Evolutionary conservation across 2,329 filamentous ascomycete genomes (phyloP), one percentile per base, ranked within the genome.

Genomic region (Leptographium flavum): DNA sequence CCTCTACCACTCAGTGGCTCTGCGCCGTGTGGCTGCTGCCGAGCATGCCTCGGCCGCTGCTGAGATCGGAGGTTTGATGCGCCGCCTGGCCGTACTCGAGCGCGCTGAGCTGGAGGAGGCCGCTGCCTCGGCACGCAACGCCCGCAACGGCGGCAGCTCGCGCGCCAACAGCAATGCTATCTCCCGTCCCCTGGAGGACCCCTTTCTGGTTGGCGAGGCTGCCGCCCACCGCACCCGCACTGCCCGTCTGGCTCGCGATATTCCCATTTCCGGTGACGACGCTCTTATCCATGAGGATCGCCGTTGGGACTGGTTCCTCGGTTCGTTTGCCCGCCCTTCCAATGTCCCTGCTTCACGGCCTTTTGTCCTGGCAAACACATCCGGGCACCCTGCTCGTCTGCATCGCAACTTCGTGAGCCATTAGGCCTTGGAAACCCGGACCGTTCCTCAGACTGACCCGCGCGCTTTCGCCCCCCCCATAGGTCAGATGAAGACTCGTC

Each of bases 161-260:
- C 35, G 41, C 42, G 36, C 47, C 32, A 46, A 33, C 35, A 51
- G 48, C 50, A 50, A 31, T 37, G 15, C 31, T 22, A 9, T 15
- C 38, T 44, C 65, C 33, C 65, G 70, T 7, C 77, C 76, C 3
- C 65, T 79, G 17, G 80, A 84, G 59, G 80, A 83, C 52, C 79
- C 79, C 0, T 70, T 79, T 46, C 63, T 83, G 10, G 80, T 83
- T 2, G 80, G 80, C 30, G 78, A 82, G 60, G 69, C 69, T 42
- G 79, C 78, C 4, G 80, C 80, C 2, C 64, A 67, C 10, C 60
- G 67, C 49, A 76, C 77, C 8, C 66, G 74, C 37, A 60, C 63
- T n/a, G 73, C 74, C 55, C 66, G 79, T 49, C 58, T 80, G 25
- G 67, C 68, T n/a, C 63, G 70, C 43, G 72, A 80, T 60, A 67